These are phyloP conservation scores for Raphanus sativus DNA, from an alignment of 345 rosid genomes.

Conservation along the genomic window DNA sequence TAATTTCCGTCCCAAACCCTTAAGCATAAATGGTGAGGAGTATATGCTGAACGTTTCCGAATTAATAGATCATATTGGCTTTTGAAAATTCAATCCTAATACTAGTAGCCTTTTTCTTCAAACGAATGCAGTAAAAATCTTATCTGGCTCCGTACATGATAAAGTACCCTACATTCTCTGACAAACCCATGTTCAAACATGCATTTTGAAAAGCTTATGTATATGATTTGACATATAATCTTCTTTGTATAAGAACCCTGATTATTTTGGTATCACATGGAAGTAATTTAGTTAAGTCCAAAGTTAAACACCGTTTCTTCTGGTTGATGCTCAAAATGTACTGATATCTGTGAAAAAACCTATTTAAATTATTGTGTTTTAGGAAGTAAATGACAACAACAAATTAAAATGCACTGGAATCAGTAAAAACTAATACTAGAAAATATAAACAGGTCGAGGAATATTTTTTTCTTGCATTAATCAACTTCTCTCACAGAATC, in stretches of 20 bases:
- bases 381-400: conserved; percentile 16
- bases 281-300: background rate
- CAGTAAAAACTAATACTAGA: background rate
- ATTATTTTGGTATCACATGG: conserved; percentile 1
- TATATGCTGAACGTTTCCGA: background rate
- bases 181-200: conserved; percentile 46
- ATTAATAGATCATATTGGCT: background rate
- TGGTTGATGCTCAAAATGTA: background rate
- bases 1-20: background rate
- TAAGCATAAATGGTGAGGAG: conserved; percentile 4
- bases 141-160: conserved; percentile 46
- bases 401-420: background rate
- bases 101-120: conserved; percentile 9
- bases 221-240: conserved; percentile 25
- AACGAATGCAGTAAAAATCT: conserved; percentile 14
- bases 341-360: background rate
- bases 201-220: conserved; percentile 32
- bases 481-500: conserved; percentile 58
- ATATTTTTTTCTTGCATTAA: conserved; percentile 24
- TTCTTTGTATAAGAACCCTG: conserved; percentile 11
- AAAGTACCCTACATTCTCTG: conserved; percentile 62
- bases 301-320: background rate
- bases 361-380: background rate
- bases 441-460: background rate
- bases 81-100: background rate